Evolutionary conservation across 441 rosid genomes (phyloP), one percentile per base, ranked within the genome.

Genomic region (Corymbia citriodora): DNA sequence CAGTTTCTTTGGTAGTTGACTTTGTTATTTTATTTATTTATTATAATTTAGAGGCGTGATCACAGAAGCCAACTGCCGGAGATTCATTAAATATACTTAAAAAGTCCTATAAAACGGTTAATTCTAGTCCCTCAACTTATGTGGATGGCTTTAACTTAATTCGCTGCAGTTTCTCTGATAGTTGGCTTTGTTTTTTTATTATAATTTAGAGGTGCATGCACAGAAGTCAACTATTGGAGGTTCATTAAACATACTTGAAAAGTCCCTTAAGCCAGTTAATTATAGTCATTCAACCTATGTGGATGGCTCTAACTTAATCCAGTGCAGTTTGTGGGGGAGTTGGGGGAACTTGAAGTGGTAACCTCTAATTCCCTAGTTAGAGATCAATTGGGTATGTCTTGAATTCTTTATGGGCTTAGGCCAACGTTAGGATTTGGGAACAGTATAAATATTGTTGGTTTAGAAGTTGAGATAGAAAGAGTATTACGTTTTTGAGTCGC

Each of bases 341-440:
- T 59, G 65, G 65, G 65, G 29, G 65, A 59, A 59, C n/a, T 4
- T 59, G 65, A 59, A 59, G 0, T 25, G 65, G 7, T 5, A 59
- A 59, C 11, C 65, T 59, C 65, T 59, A 25, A 59, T 59, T 25
- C n/a, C 29, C 2, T 0, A 25, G 3, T 10, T 25, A 10, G 6
- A 59, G n/a, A 0, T 55, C 10, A 0, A 1, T 55, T 0, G 23
- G 57, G 4, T 55, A 0, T 55, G 59, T 55, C 59, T 55, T 3
- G 59, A 55, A 18, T 55, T 55, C 59, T 55, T 23, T 55, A 3
- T 55, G 10, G 59, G 23, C 10, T 18, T 55, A 55, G 0, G 4
- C 59, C 19, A 55, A 18, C 59, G 8, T 55, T 55, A 18, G 23
- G 25, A 9, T 55, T 3, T 3, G 23, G 59, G 59, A 55, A 4